Conservation (phyloP, 2,329 filamentous ascomycete genomes). For the Colletotrichum shisoi region DNA sequence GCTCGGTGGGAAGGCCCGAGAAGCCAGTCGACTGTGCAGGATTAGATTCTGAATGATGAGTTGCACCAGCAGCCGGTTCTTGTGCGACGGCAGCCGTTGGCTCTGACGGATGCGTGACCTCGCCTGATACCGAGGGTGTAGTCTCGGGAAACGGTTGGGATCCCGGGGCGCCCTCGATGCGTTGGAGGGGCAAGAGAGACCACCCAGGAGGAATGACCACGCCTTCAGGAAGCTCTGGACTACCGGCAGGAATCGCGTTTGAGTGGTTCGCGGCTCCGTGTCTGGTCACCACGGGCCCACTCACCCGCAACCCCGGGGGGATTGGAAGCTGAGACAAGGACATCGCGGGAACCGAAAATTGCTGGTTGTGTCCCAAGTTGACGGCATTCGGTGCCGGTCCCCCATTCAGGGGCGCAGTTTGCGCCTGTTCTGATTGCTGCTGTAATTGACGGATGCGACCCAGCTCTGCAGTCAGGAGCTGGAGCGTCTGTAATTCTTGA, state of each 20-base stretch:
- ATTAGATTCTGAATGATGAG: constrained; percentile 7
- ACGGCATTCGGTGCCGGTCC: constrained; percentile 36
- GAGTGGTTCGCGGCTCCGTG: constrained; percentile 58
- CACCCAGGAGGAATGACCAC: constrained; percentile 71
- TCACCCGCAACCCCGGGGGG: constrained; percentile 46
- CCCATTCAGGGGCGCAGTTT: constrained; percentile 17
- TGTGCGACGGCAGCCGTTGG: neutral
- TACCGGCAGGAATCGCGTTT: constrained; percentile 65
- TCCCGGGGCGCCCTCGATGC: constrained; percentile 54
- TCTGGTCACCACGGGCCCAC: constrained; percentile 55
- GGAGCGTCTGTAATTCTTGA: constrained; percentile 73
- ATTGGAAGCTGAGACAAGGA: constrained; percentile 30
- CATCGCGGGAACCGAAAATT: constrained; percentile 32
- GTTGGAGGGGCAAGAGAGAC: constrained; percentile 69
- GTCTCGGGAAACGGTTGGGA: constrained; percentile 41
- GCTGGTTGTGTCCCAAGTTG: constrained; percentile 40
- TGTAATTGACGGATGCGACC: constrained; percentile 67
- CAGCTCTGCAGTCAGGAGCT: constrained; percentile 72
- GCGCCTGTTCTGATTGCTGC: constrained; percentile 47
- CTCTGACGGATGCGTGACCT: constrained; percentile 7
- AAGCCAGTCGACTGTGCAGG: neutral
- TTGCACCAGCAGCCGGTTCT: neutral
- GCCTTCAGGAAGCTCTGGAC: constrained; percentile 68
- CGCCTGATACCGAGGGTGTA: constrained; percentile 38
- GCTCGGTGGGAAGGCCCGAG: constrained; percentile 12